phyloP scores from a whole-genome alignment of 1,139 yeast species.

The Candida freyschussii region DNA sequence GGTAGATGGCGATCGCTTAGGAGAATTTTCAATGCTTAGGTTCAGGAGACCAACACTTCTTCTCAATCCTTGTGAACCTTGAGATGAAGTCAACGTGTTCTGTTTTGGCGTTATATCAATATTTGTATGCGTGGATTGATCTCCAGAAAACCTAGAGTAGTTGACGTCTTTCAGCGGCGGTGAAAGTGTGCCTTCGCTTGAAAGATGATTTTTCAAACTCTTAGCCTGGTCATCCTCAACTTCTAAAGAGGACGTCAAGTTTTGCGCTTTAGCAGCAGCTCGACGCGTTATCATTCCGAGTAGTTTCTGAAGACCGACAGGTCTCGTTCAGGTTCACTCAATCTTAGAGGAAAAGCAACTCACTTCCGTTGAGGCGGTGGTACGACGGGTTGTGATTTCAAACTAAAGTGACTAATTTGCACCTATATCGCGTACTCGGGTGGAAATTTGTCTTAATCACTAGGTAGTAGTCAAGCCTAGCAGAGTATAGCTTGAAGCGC shows the following conservation, averaged over 20 bases:
- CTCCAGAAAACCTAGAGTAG: slow-evolving; percentile 10
- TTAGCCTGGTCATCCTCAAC: too few species aligned
- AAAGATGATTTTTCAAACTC: too few species aligned
- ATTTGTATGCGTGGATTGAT: slow-evolving; percentile 6
- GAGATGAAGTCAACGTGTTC: slow-evolving; percentile 21
- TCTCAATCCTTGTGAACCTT: slow-evolving; percentile 30
- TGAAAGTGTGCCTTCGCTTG: slow-evolving; percentile 21
- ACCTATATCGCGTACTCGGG: too few species aligned
- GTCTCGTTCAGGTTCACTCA: too few species aligned
- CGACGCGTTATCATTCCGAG: slow-evolving; percentile 7
- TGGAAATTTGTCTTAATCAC: not conserved
- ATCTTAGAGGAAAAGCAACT: too few species aligned
- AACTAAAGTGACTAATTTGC: not conserved
- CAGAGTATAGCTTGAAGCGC: not conserved
- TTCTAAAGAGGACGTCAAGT: too few species aligned
- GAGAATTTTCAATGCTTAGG: slow-evolving; percentile 32
- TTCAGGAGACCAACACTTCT: slow-evolving; percentile 37
- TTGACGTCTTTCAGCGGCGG: slow-evolving; percentile 22
- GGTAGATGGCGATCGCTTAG: slow-evolving; percentile 22
- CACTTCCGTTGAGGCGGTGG: too few species aligned
- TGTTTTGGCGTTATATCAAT: slow-evolving; percentile 21
- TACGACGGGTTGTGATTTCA: not conserved
- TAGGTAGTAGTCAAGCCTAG: not conserved
- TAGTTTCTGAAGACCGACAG: too few species aligned
- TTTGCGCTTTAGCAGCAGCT: not conserved